A percentile compares a stretch with the other conserved stretches of the same genome.
phyloP scores from a whole-genome alignment of 345 rosid genomes.

The Ricinus communis region DNA sequence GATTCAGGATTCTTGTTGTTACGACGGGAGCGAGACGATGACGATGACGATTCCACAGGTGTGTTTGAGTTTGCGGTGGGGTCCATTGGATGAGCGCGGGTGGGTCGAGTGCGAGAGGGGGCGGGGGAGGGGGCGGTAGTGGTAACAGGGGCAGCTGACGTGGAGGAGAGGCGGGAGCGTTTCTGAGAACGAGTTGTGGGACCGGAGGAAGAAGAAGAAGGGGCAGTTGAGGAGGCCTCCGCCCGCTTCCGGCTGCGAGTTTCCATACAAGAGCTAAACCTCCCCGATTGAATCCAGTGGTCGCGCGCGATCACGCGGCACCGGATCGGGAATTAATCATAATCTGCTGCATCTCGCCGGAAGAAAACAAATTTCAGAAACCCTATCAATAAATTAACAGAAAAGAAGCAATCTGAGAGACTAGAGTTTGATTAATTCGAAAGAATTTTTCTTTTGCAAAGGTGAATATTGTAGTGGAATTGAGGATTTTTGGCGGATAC shows the following conservation, averaged over 20 bases:
- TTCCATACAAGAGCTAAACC: constrained; percentile 91
- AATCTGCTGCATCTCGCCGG: constrained; percentile 43
- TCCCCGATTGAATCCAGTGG: constrained; percentile 39
- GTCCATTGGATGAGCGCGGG: constrained; percentile 67
- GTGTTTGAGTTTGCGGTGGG: constrained; percentile 31
- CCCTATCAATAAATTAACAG: neutral
- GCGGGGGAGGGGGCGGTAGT: constrained; percentile 21
- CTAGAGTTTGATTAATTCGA: neutral
- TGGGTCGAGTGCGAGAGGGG: constrained; percentile 40
- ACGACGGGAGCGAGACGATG: constrained; percentile 73
- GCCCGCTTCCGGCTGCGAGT: constrained; percentile 99
- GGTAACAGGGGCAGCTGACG: constrained; percentile 33
- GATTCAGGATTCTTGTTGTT: constrained; percentile 28
- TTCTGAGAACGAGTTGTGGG: constrained; percentile 78
- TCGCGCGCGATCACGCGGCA: constrained; percentile 50
- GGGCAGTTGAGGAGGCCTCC: constrained; percentile 99
- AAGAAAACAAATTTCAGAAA: neutral
- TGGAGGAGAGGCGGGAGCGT: constrained; percentile 60
- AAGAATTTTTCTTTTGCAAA: neutral
- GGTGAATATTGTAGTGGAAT: neutral
- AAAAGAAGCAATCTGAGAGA: neutral
- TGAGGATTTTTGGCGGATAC: neutral
- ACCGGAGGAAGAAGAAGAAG: constrained; percentile 72
- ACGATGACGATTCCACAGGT: constrained; percentile 61
- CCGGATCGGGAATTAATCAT: constrained; percentile 44